Evolutionary conservation across 345 rosid species (phyloP).

Genomic region (Melaleuca quinquenervia): DNA sequence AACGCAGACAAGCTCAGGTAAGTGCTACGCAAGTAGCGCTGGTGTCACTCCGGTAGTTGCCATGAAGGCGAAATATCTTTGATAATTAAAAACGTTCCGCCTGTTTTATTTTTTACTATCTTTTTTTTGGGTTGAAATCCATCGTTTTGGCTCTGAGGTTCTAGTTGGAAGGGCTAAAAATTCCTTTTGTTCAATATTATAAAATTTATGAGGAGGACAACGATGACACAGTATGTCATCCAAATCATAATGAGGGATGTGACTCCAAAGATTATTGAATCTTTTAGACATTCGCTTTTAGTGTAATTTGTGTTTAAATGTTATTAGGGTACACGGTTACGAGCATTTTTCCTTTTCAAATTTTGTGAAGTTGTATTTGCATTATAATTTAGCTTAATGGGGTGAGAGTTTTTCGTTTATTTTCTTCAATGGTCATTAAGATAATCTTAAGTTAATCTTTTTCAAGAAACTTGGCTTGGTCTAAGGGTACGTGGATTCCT

Average conservation of each 20-base stretch:
- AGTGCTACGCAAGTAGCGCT: not conserved
- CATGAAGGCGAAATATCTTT: not conserved
- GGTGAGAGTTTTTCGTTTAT: rapidly evolving
- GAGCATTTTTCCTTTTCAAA: not conserved
- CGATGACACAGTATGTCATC: not conserved
- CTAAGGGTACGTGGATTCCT: not conserved
- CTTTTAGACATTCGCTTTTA: not conserved
- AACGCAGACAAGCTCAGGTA: not conserved
- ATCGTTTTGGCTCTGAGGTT: not conserved
- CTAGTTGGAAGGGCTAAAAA: not conserved
- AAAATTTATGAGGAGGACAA: not conserved
- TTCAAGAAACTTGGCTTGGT: not conserved
- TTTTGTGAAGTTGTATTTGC: not conserved
- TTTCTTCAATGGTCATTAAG: not conserved
- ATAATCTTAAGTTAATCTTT: not conserved
- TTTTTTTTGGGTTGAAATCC: no score
- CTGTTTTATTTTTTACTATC: not conserved
- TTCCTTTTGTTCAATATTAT: not conserved
- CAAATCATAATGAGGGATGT: not conserved
- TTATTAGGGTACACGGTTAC: not conserved
- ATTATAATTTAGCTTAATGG: not conserved
- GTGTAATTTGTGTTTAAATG: not conserved
- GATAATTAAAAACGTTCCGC: no score
- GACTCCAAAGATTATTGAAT: rapidly evolving
- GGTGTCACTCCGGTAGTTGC: not conserved